Conservation (phyloP, 495 filamentous ascomycete genomes). For the Talaromyces stipitatus region DNA sequence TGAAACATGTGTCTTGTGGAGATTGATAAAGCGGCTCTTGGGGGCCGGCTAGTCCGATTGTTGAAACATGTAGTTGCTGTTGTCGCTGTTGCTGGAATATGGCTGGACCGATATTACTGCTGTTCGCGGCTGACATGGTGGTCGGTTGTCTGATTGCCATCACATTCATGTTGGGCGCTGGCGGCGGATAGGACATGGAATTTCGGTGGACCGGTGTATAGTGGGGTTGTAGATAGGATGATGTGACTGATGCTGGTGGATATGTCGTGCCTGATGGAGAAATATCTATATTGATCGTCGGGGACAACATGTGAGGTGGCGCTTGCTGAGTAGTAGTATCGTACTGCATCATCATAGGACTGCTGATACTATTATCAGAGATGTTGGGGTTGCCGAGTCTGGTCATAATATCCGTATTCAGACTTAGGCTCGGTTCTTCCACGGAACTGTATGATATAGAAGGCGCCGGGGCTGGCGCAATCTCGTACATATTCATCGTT, state of each 20-base stretch:
- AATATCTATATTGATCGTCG: background rate
- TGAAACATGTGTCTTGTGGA: background rate
- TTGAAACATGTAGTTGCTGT: background rate
- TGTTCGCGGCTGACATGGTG: background rate
- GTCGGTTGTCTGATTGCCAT: background rate
- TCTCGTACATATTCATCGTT: conserved; percentile 1
- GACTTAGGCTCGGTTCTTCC: background rate
- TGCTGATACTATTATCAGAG: background rate
- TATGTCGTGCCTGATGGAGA: conserved; percentile 1
- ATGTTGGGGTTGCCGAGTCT: background rate
- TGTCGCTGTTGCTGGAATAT: background rate
- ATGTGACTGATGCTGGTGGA: conserved; percentile 1
- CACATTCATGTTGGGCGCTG: background rate
- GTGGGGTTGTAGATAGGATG: background rate
- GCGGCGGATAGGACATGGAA: conserved; percentile 10
- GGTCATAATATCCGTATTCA: background rate
- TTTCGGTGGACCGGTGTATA: conserved; percentile 9
- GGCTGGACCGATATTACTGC: background rate
- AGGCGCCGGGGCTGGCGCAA: background rate
- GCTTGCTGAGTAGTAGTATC: background rate
- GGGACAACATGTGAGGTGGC: background rate
- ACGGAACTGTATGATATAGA: conserved; percentile 1
- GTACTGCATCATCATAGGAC: background rate
- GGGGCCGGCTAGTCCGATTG: background rate
- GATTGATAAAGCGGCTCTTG: conserved; percentile 1